Evolutionary conservation across 371 early-diverging fungal genomes (phyloP), one percentile per base, ranked within the genome.

Genomic region (Mortierella polycephala): DNA sequence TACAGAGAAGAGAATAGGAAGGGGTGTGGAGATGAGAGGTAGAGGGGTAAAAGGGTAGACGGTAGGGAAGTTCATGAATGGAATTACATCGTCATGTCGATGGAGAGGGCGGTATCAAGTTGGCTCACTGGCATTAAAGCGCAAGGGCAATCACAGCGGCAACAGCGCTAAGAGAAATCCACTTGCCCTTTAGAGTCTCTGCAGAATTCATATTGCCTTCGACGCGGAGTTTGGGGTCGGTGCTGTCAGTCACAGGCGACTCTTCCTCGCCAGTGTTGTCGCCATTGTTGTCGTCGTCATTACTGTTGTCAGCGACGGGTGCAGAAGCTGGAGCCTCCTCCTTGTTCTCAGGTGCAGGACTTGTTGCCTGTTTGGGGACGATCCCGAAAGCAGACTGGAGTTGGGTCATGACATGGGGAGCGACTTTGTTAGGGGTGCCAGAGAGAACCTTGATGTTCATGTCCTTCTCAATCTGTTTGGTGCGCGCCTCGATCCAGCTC

Each of bases 401-500:
- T 0, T 53, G 51, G 57, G 59, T 71, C 58, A 76, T 57, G 16
- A 37, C 44, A 30, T 76, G 77, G 45, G 18, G 7, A 0, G 40
- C 53, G 10, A 68, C 18, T 49, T 64, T 71, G 55, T 39, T 71
- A 7, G 56, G 53, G 14, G 47, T 56, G 2, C 68, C 71, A 0
- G 45, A 16, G 5, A 53, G 40, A 13, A 59, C 71, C 51, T 71
- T 67, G 57, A 76, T 71, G 39, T 60, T 52, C 23, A 77, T 44
- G 16, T 63, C 56, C 65, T 62, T 72, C 62, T 71, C 69, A 21
- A 77, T 66, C 9, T 21, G n/a, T 0, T 13, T 23, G 7, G 69
- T 47, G 18, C 72, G 68, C 55, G 67, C 37, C 49, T 60, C 23
- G 37, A 77, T 62, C 79, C 79, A 77, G 20, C 57, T 20, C 50